Conservation (phyloP, 78 protist species). For the Dictyostelium firmibasis region DNA sequence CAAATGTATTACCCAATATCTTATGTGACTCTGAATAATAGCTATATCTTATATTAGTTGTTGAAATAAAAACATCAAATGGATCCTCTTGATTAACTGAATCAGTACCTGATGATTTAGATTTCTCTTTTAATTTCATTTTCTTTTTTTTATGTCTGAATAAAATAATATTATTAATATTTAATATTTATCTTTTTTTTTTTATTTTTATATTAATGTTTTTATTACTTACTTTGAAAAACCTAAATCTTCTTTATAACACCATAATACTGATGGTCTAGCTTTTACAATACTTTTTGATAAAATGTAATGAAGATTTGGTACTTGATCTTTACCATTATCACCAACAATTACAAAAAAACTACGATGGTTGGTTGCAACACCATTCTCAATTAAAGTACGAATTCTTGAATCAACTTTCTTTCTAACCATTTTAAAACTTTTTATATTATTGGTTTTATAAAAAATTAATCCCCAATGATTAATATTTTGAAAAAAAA, state of each 20-base stretch:
- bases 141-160: conserved; percentile 55
- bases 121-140: conserved; percentile 43
- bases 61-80: conserved; percentile 96
- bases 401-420: conserved; percentile 94
- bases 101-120: conserved; percentile 53
- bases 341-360: conserved; percentile 98
- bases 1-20: conserved; percentile 98
- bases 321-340: conserved; percentile 90
- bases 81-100: conserved; percentile 86
- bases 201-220: background rate
- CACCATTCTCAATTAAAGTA: conserved; percentile 94
- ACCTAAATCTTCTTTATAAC: conserved; percentile 97
- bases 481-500: too few relatives aligned
- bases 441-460: background rate
- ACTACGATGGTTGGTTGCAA: conserved; percentile 88
- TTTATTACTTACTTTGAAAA: conserved; percentile 79
- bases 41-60: conserved; percentile 92
- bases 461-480: too few relatives aligned
- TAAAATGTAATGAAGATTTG: conserved; percentile 97
- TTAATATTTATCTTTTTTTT: too few relatives aligned
- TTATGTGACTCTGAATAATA: conserved; percentile 98
- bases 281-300: conserved; percentile 88
- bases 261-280: conserved; percentile 98
- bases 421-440: conserved; percentile 85
- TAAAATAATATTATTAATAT: background rate